phyloP scores from a whole-genome alignment of 106 monocot species.

The Ottelia alismoides region DNA sequence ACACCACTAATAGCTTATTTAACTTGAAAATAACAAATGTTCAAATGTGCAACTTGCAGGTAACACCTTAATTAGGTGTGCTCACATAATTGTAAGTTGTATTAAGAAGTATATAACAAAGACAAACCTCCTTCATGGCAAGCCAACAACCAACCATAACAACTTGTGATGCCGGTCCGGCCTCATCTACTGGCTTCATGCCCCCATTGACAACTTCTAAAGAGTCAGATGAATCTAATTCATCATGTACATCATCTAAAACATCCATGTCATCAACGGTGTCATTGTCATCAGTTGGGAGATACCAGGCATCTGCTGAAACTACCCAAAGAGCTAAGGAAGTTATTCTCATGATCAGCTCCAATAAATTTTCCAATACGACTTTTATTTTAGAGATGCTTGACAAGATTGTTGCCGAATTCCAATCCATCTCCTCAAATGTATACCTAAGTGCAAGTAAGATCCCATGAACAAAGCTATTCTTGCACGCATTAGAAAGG shows the following conservation, averaged over 20 bases:
- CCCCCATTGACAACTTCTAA: conserved; percentile 16
- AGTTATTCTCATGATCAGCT: conserved; percentile 74
- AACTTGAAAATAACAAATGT: too few species aligned
- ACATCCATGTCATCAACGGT: conserved; percentile 33
- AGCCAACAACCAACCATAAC: conserved; percentile 99
- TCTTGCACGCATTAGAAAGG: conserved; percentile 75
- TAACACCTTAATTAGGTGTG: too few species aligned
- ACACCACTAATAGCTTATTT: too few species aligned
- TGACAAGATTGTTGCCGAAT: conserved; percentile 34
- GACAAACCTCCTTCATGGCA: conserved; percentile 99
- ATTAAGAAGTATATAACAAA: too few species aligned
- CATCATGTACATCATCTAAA: conserved; percentile 25
- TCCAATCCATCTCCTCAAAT: conserved; percentile 97
- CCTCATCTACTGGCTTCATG: conserved; percentile 18
- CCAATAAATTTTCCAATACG: conserved; percentile 56
- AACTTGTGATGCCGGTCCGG: conserved; percentile 51
- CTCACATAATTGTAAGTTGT: too few species aligned
- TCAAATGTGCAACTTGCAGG: too few species aligned
- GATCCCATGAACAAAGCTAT: conserved; percentile 94
- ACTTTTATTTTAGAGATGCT: conserved; percentile 41
- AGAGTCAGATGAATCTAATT: conserved; percentile 23
- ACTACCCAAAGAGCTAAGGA: conserved; percentile 93
- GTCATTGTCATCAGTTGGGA: conserved; percentile 78
- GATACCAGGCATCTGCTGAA: conserved; percentile 82
- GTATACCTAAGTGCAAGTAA: conserved; percentile 89